phyloP scores from a whole-genome alignment of 2,329 filamentous ascomycete species.

The Fusarium pininemorale region DNA sequence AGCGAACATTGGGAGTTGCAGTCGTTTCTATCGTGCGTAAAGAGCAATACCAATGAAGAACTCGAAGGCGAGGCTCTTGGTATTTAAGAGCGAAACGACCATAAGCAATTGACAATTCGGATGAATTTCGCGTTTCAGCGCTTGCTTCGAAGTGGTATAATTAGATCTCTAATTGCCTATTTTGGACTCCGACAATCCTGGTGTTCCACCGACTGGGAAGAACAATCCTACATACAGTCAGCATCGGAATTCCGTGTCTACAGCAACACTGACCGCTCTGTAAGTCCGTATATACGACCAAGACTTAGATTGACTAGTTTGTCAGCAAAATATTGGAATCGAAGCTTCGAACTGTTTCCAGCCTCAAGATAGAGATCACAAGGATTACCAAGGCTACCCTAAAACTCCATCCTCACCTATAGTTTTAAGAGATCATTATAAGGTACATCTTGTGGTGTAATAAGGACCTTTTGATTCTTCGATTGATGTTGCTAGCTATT shows the following conservation, averaged over 20 bases:
- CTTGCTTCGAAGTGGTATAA: neutral
- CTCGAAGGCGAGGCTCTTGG: neutral
- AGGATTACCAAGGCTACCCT: neutral
- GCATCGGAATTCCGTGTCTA: neutral
- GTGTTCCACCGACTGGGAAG: neutral
- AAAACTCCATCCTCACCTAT: neutral
- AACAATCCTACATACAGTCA: neutral
- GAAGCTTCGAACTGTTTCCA: neutral
- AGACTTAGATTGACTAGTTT: neutral
- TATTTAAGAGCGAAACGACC: neutral
- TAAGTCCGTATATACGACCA: neutral
- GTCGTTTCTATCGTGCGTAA: neutral
- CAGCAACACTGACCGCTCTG: neutral
- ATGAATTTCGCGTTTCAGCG: neutral
- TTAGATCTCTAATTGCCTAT: conserved; percentile 15
- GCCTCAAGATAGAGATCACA: neutral
- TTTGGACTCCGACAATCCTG: conserved; percentile 13
- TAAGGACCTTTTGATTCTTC: neutral
- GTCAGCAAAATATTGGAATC: neutral
- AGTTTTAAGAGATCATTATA: too few species aligned
- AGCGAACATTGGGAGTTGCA: neutral
- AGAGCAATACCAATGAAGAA: neutral
- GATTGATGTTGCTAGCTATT: neutral
- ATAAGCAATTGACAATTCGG: neutral
- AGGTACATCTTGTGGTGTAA: neutral